phyloP scores from a whole-genome alignment of 176 grass and related monocot genomes.

The Aechmea fasciata region DNA sequence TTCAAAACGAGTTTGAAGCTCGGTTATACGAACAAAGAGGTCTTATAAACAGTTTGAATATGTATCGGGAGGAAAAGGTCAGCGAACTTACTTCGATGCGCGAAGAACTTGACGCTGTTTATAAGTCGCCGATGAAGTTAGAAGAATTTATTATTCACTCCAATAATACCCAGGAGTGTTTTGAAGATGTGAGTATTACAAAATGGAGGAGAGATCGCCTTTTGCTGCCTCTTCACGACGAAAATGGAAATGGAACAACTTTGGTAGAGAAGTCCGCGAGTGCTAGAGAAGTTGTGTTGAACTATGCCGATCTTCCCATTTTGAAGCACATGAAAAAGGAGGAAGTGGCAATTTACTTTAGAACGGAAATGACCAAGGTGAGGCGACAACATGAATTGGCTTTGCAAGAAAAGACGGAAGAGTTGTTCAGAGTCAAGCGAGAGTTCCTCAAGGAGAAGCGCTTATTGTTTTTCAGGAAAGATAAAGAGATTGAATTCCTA shows the following conservation, averaged over 20 bases:
- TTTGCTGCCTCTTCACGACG: constrained; percentile 33
- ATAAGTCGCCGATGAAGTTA: constrained; percentile 35
- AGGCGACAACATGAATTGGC: constrained; percentile 67
- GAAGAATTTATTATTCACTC: constrained; percentile 24
- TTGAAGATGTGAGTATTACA: constrained; percentile 39
- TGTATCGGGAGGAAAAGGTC: constrained; percentile 59
- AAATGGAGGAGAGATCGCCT: constrained; percentile 63
- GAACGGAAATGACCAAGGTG: constrained; percentile 84
- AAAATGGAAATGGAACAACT: constrained; percentile 24
- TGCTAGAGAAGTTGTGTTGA: constrained; percentile 54
- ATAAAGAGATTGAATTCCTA: constrained; percentile 64
- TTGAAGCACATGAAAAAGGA: constrained; percentile 63
- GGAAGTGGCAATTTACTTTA: constrained; percentile 72
- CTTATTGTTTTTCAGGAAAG: constrained; percentile 67
- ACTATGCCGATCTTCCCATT: constrained; percentile 66
- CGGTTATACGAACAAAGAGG: constrained; percentile 53
- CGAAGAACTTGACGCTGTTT: constrained; percentile 68
- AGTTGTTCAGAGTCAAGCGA: constrained; percentile 85
- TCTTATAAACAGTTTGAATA: constrained; percentile 40
- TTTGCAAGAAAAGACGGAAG: constrained; percentile 94
- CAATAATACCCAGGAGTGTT: constrained; percentile 30
- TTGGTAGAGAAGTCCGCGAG: constrained; percentile 39
- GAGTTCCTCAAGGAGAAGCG: constrained; percentile 52
- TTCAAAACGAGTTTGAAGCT: constrained; percentile 64
- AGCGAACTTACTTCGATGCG: constrained; percentile 45